These are phyloP conservation scores for Adansonia gregorii DNA, from an alignment of 441 rosid genomes.

Conservation along the genomic window DNA sequence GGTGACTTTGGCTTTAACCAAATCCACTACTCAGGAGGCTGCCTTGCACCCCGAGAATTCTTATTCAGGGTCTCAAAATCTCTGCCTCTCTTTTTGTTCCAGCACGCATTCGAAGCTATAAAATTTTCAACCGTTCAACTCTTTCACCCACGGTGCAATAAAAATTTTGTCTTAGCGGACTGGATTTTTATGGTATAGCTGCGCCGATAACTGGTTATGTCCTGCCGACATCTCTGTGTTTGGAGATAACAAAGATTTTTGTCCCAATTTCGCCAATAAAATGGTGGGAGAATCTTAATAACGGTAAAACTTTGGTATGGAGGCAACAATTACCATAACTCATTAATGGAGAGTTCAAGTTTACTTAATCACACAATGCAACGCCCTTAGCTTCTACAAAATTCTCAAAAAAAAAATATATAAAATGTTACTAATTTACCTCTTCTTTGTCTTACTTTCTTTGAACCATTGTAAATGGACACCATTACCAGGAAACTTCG, in stretches of 20 bases:
- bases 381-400: too few relatives aligned
- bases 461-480: neutral
- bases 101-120: neutral
- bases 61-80: slow-evolving; percentile 4
- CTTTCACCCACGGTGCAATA: neutral
- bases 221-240: neutral
- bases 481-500: neutral
- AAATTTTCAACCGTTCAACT: neutral
- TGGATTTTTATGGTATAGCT: neutral
- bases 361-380: too few relatives aligned
- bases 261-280: neutral
- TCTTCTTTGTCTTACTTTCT: too few relatives aligned
- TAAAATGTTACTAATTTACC: too few relatives aligned
- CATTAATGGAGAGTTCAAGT: too few relatives aligned
- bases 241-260: neutral
- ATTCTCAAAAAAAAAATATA: too few relatives aligned
- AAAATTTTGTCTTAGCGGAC: neutral
- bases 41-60: neutral
- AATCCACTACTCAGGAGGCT: neutral
- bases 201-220: neutral
- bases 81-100: neutral
- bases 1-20: neutral
- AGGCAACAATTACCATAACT: neutral
- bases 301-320: neutral
- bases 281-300: neutral